A percentile compares a stretch with the other conserved stretches of the same genome.
These are phyloP conservation scores for Podaxis carcinomalis DNA, from an alignment of 768 basidiomycete species.

Conservation along the genomic window DNA sequence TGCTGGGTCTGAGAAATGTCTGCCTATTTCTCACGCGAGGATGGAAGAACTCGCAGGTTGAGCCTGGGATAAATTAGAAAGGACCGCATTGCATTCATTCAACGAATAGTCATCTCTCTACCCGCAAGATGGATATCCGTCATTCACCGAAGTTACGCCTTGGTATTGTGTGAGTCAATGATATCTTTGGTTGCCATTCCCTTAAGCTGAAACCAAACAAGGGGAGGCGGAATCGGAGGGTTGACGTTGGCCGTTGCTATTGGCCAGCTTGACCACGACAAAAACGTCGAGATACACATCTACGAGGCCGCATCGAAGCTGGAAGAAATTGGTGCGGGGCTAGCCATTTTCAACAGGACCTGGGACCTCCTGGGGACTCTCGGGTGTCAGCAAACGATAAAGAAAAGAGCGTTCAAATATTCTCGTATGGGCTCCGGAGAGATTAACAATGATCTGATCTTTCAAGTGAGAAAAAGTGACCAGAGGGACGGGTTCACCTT, in stretches of 20 bases:
- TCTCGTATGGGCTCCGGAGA: not conserved
- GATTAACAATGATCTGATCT: slow-evolving; percentile 8
- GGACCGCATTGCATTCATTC: too few relatives aligned
- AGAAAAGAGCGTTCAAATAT: not conserved
- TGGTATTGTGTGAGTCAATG: not conserved
- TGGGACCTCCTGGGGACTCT: slow-evolving; percentile 23
- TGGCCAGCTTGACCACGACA: slow-evolving; percentile 21
- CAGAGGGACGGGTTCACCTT: slow-evolving; percentile 23
- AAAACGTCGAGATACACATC: slow-evolving; percentile 27
- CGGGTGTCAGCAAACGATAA: slow-evolving; percentile 16
- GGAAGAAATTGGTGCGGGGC: slow-evolving; percentile 35
- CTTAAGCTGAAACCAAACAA: not conserved
- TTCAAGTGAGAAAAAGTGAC: slow-evolving; percentile 30
- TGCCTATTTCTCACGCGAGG: too few relatives aligned
- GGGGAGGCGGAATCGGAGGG: slow-evolving; percentile 28
- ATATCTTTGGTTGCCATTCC: not conserved
- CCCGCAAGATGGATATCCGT: not conserved
- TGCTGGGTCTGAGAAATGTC: too few relatives aligned
- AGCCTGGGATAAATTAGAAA: too few relatives aligned
- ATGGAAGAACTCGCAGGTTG: too few relatives aligned
- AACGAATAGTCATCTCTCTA: not conserved
- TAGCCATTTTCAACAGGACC: slow-evolving; percentile 27
- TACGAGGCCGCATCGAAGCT: slow-evolving; percentile 35
- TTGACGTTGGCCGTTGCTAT: slow-evolving; percentile 23
- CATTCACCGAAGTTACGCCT: not conserved